These are phyloP conservation scores for Setomelanomma holmii DNA, from an alignment of 2,329 filamentous ascomycete genomes.

Conservation along the genomic window DNA sequence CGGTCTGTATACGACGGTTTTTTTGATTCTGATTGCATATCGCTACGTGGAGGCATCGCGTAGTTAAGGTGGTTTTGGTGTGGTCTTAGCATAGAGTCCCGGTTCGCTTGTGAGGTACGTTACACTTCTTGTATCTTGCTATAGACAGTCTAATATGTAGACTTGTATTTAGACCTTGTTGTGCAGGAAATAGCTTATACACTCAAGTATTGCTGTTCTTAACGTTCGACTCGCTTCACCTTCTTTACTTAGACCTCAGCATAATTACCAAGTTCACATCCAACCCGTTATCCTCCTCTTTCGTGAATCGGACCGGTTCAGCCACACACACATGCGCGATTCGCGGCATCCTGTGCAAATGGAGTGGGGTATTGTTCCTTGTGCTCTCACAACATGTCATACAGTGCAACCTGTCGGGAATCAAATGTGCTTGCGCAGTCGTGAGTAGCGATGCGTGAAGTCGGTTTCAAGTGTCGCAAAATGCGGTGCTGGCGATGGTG, in stretches of 20 bases:
- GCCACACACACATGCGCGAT: neutral
- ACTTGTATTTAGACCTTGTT: no score
- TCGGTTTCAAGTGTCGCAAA: conserved; percentile 36
- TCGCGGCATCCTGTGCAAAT: neutral
- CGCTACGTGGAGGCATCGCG: no score
- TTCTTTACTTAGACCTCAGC: neutral
- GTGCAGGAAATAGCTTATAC: no score
- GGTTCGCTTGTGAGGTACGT: no score
- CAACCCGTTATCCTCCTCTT: neutral
- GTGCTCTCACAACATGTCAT: neutral
- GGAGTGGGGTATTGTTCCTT: neutral
- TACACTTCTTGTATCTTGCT: no score
- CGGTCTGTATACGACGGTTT: no score
- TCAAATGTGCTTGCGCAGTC: conserved; percentile 2
- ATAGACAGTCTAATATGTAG: no score
- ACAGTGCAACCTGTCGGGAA: neutral
- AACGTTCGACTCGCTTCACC: neutral
- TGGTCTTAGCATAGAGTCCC: no score
- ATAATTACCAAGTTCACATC: neutral
- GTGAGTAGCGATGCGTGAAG: conserved; percentile 34
- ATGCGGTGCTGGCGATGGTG: conserved; percentile 13
- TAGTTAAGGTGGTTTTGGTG: no score
- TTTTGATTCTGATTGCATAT: no score
- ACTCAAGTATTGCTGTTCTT: no score
- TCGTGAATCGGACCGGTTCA: neutral